Evolutionary conservation across 2,329 filamentous ascomycete genomes (phyloP).

Genomic region (Fusarium sp.): DNA sequence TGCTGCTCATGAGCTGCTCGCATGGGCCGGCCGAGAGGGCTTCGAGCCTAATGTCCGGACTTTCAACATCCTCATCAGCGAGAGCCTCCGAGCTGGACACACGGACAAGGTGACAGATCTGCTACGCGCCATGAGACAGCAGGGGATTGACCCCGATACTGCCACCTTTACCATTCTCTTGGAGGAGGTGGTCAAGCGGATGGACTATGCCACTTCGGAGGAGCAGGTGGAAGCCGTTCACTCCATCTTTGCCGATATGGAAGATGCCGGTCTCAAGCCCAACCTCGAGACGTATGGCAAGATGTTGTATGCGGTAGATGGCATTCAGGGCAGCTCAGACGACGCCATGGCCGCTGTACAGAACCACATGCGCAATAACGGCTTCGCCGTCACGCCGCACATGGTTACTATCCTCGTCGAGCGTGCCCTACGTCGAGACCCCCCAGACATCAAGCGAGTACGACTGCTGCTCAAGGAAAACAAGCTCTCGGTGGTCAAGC

Average conservation of each 20-base stretch:
- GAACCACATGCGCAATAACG: conserved; percentile 67
- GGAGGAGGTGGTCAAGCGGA: conserved; percentile 64
- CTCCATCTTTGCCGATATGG: conserved; percentile 69
- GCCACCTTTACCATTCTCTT: conserved; percentile 81
- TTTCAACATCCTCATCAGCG: conserved; percentile 77
- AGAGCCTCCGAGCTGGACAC: conserved; percentile 64
- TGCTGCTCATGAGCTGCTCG: conserved; percentile 66
- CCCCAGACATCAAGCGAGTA: conserved; percentile 71
- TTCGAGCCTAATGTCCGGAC: conserved; percentile 69
- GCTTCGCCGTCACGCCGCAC: conserved; percentile 68
- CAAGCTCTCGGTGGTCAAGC: conserved; percentile 52
- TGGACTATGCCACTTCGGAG: conserved; percentile 54
- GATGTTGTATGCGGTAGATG: conserved; percentile 68
- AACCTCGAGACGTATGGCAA: conserved; percentile 76
- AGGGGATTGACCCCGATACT: conserved; percentile 69
- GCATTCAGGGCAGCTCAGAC: conserved; percentile 53
- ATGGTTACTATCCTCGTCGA: conserved; percentile 82
- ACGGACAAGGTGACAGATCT: conserved; percentile 62
- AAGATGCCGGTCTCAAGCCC: conserved; percentile 65
- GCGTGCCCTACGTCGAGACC: conserved; percentile 70
- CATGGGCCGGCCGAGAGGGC: conserved; percentile 68
- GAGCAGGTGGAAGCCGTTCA: conserved; percentile 66
- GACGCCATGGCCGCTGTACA: conserved; percentile 71
- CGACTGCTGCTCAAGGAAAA: conserved; percentile 70
- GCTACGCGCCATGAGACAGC: conserved; percentile 68